phyloP scores from a whole-genome alignment of 129 eudicot species.

The Artemisia argyi region DNA sequence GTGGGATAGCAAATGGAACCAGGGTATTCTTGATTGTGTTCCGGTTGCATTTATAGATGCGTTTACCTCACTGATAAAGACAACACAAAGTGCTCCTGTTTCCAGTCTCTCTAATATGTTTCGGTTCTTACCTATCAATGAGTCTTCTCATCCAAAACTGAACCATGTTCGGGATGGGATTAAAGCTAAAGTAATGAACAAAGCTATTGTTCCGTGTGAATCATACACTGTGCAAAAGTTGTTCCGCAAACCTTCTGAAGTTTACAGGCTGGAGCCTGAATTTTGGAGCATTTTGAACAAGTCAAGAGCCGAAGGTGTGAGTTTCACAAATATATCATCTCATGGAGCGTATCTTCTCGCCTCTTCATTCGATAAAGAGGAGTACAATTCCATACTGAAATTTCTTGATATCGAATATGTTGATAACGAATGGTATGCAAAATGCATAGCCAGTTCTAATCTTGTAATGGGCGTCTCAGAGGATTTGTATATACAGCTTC shows the following conservation, averaged over 20 bases:
- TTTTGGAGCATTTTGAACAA: slow-evolving; percentile 42
- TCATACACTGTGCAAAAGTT: slow-evolving; percentile 42
- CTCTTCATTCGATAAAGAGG: slow-evolving; percentile 37
- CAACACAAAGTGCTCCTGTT: slow-evolving; percentile 27
- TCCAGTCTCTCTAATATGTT: slow-evolving; percentile 38
- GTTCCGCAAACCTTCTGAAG: slow-evolving; percentile 48
- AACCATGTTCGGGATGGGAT: slow-evolving; percentile 42
- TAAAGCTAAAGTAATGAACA: slow-evolving; percentile 26
- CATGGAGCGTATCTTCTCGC: slow-evolving; percentile 40
- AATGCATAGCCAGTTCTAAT: slow-evolving; percentile 47
- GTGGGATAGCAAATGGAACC: slow-evolving; percentile 55
- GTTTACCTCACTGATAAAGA: slow-evolving; percentile 44
- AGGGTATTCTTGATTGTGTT: slow-evolving; percentile 52
- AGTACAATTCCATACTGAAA: slow-evolving; percentile 21
- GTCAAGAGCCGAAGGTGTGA: slow-evolving; percentile 36
- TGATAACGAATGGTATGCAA: slow-evolving; percentile 52
- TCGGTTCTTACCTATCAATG: slow-evolving; percentile 35
- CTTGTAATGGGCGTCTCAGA: slow-evolving; percentile 46
- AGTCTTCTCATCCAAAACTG: slow-evolving; percentile 29
- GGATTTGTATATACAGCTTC: slow-evolving; percentile 41
- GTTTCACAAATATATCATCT: slow-evolving; percentile 36
- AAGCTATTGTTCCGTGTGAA: slow-evolving; percentile 50
- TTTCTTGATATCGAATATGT: slow-evolving; percentile 42
- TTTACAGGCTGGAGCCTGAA: slow-evolving; percentile 38
- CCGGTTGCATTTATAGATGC: slow-evolving; percentile 49